A percentile compares a stretch with the other conserved stretches of the same genome.
Evolutionary conservation across 2,329 filamentous ascomycete genomes (phyloP).

Genomic region (Talaromyces sp.): DNA sequence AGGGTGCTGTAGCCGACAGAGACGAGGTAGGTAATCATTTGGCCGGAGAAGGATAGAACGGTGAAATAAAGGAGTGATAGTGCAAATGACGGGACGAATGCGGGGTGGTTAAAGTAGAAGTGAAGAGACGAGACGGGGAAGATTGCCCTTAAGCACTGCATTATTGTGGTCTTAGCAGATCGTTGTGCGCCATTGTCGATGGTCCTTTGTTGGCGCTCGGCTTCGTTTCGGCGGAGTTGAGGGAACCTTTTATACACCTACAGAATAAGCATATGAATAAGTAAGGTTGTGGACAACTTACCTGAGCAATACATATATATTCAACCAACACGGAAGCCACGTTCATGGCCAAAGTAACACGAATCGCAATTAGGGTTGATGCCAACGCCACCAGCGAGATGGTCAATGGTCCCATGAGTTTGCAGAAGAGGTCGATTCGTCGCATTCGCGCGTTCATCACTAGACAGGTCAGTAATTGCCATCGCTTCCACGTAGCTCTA

Average conservation of each 20-base stretch:
- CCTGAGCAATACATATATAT: conserved; percentile 40
- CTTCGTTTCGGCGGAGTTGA: background rate
- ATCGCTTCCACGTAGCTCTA: background rate
- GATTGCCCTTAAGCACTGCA: background rate
- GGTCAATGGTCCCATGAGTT: conserved; percentile 53
- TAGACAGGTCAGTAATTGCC: conserved; percentile 16
- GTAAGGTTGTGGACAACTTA: conserved; percentile 17
- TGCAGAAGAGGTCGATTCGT: conserved; percentile 57
- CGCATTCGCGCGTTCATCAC: conserved; percentile 55
- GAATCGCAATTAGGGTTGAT: conserved; percentile 46
- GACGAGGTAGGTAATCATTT: conserved; percentile 56
- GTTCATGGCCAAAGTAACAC: conserved; percentile 48
- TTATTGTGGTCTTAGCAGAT: background rate
- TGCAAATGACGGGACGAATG: conserved; percentile 48
- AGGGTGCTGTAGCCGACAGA: conserved; percentile 49
- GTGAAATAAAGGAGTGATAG: conserved; percentile 54
- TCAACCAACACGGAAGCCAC: conserved; percentile 38
- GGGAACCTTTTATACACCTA: conserved; percentile 11
- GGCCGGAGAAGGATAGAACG: conserved; percentile 53
- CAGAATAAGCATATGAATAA: background rate
- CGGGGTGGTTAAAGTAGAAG: conserved; percentile 28
- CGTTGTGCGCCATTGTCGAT: background rate
- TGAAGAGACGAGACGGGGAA: conserved; percentile 3
- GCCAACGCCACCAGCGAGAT: conserved; percentile 49
- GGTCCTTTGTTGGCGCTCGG: background rate